Base-by-base conservation (phyloP, 169 alveolate genomes). In the Plasmodium sp. region DNA sequence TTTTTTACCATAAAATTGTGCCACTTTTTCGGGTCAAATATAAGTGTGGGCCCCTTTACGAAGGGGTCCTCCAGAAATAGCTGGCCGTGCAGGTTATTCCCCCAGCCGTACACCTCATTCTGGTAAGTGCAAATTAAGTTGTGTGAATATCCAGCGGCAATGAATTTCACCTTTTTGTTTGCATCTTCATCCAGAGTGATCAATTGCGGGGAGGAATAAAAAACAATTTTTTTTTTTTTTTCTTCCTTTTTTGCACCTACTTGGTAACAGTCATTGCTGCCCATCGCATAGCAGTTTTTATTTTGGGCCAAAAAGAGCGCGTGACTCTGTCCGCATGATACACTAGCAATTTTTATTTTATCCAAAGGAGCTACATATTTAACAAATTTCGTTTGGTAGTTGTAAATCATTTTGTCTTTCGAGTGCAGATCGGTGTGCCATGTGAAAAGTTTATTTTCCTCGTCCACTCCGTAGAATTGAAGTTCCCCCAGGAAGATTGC, bases 91-190 rank as follows among this genome's bases (percentile, higher is more conserved):
- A 88, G 43, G 51, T 88, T 88, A 80, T 88, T 88, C 14, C 94
- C 94, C 94, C 94, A 88, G 0, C 83, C 90, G 39, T 79, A 88
- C 73, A 88, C 36, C 51, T 88, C 94, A 88, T 88, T 77, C 81
- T 48, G 39, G n/a, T 77, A 79, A 3, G 94, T 88, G n/a, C 83
- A 88, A 58, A 88, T 62, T 88, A 88, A 45, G 72, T 88, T 88
- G 48, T 88, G 94, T 14, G 88, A 56, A 88, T 88, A 67, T 14
- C 94, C 94, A 14, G 94, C 90, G n/a, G 94, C 27, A 39, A 88
- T 88, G 31, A 41, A 80, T 43, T 88, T 88, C 18, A 88, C 74
- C 22, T 88, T 81, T 84, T 84, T 84, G 36, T 5, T 36, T 14
- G 41, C 4, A 73, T 72, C 62, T 74, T 84, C 62, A 4, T 41